These are phyloP conservation scores for Leccinum boreale DNA, from an alignment of 768 basidiomycete species.

Conservation along the genomic window DNA sequence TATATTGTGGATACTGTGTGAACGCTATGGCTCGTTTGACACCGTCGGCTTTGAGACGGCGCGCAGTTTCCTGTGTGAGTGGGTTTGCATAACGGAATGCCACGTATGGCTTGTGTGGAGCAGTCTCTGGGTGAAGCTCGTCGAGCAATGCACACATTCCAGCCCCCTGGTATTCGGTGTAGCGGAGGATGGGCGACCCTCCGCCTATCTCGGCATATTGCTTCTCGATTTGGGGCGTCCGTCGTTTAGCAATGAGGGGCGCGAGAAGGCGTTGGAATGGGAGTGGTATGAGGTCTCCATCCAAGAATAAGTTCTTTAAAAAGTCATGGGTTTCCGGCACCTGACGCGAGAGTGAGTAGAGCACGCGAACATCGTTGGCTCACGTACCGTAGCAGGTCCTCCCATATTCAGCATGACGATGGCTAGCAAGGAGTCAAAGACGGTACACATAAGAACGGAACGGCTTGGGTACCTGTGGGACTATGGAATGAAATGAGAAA, in stretches of 20 bases:
- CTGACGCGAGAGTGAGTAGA: slow-evolving; percentile 37
- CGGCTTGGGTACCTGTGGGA: slow-evolving; percentile 52
- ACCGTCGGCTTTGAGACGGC: slow-evolving; percentile 85
- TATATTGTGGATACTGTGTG: slow-evolving; percentile 98
- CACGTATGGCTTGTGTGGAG: slow-evolving; percentile 94
- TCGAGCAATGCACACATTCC: slow-evolving; percentile 90
- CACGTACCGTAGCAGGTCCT: slow-evolving; percentile 83
- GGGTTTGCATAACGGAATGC: slow-evolving; percentile 94
- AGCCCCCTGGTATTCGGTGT: slow-evolving; percentile 84
- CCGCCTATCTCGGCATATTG: slow-evolving; percentile 96
- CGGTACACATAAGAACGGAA: background rate
- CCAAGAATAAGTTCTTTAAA: slow-evolving; percentile 87
- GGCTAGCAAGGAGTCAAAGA: slow-evolving; percentile 41
- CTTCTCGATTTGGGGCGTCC: slow-evolving; percentile 89
- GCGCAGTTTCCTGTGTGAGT: slow-evolving; percentile 77
- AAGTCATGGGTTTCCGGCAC: slow-evolving; percentile 92
- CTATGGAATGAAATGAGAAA: slow-evolving; percentile 33
- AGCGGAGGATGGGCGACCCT: slow-evolving; percentile 91
- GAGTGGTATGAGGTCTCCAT: slow-evolving; percentile 90
- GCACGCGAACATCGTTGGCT: background rate
- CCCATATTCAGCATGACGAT: slow-evolving; percentile 99
- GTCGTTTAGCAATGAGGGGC: slow-evolving; percentile 81
- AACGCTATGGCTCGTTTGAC: slow-evolving; percentile 93
- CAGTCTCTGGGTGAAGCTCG: slow-evolving; percentile 89
- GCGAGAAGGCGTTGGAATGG: slow-evolving; percentile 89